These are phyloP conservation scores for Jatropha multifida DNA, from an alignment of 441 rosid species.

Conservation along the genomic window DNA sequence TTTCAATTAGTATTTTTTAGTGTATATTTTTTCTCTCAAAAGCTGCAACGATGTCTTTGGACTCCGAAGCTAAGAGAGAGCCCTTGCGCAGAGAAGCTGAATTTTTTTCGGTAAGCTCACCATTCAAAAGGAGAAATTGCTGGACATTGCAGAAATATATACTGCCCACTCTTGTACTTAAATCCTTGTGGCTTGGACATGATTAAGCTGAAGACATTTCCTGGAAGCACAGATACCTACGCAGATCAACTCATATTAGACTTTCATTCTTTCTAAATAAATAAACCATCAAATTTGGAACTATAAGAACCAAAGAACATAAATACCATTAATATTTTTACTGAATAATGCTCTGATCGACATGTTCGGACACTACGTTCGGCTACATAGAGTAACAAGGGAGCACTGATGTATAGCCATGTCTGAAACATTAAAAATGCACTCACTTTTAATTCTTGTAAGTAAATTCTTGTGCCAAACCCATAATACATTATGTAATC, in stretches of 20 bases:
- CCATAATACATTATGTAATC: neutral
- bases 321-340: constrained; percentile 66
- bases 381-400: constrained; percentile 70
- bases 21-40: neutral
- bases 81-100: constrained; percentile 1
- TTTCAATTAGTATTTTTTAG: too few species aligned
- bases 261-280: neutral
- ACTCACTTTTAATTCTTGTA: constrained; percentile 4
- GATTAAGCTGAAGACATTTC: constrained; percentile 74
- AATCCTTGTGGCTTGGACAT: constrained; percentile 94
- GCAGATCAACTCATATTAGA: constrained; percentile 26
- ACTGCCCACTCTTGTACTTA: constrained; percentile 94
- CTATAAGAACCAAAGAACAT: neutral
- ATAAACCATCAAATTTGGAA: neutral
- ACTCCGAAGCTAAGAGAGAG: too few species aligned
- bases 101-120: constrained; percentile 36
- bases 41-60: too few species aligned
- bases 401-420: constrained; percentile 87
- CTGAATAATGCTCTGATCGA: constrained; percentile 76
- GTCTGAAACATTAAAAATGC: constrained; percentile 53
- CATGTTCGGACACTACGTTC: constrained; percentile 76
- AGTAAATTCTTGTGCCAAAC: constrained; percentile 1
- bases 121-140: constrained; percentile 85
- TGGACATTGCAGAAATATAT: constrained; percentile 89
- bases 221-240: constrained; percentile 88